These are phyloP conservation scores for Neurospora sp. DNA, from an alignment of 495 filamentous ascomycete species.

Conservation along the genomic window DNA sequence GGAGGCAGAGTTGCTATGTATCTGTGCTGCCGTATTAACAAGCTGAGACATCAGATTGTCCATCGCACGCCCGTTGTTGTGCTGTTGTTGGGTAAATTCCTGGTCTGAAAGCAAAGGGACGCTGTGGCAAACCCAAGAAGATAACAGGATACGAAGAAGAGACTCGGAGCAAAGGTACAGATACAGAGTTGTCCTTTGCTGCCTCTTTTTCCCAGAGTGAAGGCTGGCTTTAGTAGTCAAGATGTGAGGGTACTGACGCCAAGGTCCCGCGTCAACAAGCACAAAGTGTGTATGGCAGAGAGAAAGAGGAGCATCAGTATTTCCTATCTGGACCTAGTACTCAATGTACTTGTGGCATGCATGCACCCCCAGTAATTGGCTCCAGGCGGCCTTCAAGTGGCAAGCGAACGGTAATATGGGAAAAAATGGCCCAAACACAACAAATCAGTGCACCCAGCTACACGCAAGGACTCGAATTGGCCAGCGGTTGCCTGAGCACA, in stretches of 20 bases:
- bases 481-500: neutral
- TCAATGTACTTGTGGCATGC: neutral
- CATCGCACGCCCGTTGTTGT: neutral
- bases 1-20: neutral
- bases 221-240: neutral
- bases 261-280: neutral
- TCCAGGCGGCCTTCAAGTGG: neutral
- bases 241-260: neutral
- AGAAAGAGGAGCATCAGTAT: neutral
- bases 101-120: neutral
- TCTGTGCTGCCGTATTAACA: neutral
- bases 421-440: neutral
- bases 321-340: neutral
- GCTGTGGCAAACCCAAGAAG: neutral
- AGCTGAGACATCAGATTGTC: neutral
- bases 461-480: neutral
- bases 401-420: neutral
- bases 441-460: neutral
- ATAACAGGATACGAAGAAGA: neutral
- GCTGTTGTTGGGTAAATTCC: neutral
- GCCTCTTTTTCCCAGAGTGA: neutral
- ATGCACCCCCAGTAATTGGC: neutral
- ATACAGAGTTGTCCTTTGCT: neutral
- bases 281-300: neutral
- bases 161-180: neutral